These are phyloP conservation scores for Malassezia restricta DNA, from an alignment of 1,284 basidiomycete genomes.

Conservation along the genomic window DNA sequence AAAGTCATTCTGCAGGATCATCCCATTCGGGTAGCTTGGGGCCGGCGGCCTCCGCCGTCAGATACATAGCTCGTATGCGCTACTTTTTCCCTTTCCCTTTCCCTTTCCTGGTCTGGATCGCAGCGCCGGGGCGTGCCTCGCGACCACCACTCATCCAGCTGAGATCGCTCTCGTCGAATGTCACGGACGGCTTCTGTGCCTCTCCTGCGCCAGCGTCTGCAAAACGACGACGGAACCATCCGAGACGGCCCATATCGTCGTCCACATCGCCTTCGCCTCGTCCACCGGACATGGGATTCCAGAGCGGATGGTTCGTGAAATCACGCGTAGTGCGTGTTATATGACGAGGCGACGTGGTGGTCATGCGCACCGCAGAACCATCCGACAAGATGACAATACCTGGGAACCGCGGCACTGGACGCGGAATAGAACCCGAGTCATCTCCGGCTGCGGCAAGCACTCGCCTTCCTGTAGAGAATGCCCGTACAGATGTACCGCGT, in stretches of 20 bases:
- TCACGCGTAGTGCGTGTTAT: constrained; percentile 33
- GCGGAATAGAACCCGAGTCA: constrained; percentile 21
- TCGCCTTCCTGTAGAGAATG: background rate
- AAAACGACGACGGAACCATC: constrained; percentile 40
- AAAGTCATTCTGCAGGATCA: constrained; percentile 74
- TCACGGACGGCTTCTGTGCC: constrained; percentile 13
- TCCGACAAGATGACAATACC: constrained; percentile 38
- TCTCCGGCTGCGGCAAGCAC: constrained; percentile 17
- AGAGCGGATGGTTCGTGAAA: constrained; percentile 42
- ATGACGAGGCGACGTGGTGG: constrained; percentile 38
- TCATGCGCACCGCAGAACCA: constrained; percentile 40
- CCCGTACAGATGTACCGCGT: background rate
- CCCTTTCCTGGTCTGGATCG: constrained; percentile 26
- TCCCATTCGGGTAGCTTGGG: constrained; percentile 72
- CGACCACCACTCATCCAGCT: constrained; percentile 45
- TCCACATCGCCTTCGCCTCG: constrained; percentile 28
- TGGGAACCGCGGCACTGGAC: constrained; percentile 34
- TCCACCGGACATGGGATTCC: constrained; percentile 35
- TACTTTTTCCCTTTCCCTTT: constrained; percentile 40
- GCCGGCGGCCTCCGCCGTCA: constrained; percentile 30
- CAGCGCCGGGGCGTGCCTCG: constrained; percentile 32
- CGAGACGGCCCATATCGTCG: constrained; percentile 40
- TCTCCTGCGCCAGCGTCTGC: constrained; percentile 19
- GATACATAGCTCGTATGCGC: background rate
- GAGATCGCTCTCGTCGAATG: constrained; percentile 37